phyloP scores from a whole-genome alignment of 768 basidiomycete genomes.

The Lentinula sp. region DNA sequence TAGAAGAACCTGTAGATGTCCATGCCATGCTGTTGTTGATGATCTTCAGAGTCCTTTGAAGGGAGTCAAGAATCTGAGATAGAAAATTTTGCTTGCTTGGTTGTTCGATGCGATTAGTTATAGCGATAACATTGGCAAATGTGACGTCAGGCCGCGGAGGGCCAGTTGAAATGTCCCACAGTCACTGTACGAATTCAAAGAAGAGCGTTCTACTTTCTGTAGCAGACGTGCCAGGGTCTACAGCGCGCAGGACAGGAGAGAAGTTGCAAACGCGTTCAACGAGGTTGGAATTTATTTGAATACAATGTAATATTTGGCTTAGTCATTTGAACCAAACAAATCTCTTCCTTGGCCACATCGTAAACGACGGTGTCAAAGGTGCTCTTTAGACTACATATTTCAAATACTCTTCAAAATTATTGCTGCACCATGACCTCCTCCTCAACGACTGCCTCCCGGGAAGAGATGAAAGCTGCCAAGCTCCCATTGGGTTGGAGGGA shows the following conservation, averaged over 20 bases:
- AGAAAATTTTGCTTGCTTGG: background rate
- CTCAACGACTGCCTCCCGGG: slow-evolving; percentile 75
- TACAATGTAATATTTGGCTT: background rate
- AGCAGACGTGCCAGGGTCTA: too few species aligned
- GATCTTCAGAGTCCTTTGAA: background rate
- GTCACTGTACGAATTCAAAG: too few species aligned
- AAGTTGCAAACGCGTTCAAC: too few species aligned
- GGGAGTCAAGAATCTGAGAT: background rate
- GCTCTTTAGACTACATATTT: background rate
- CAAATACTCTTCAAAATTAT: background rate
- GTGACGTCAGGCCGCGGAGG: too few species aligned
- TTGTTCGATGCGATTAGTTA: too few species aligned
- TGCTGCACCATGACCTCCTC: slow-evolving; percentile 52
- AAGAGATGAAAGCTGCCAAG: slow-evolving; percentile 66
- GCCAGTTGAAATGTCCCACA: too few species aligned
- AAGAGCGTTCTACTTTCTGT: too few species aligned
- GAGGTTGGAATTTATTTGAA: too few species aligned
- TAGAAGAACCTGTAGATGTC: slow-evolving; percentile 66
- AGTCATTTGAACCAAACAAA: background rate
- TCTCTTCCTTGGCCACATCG: background rate
- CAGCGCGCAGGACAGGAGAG: too few species aligned
- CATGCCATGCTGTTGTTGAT: slow-evolving; percentile 63
- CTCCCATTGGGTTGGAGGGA: slow-evolving; percentile 86
- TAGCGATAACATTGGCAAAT: too few species aligned
- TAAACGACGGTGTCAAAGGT: background rate